Base-by-base conservation (phyloP, 192 early-diverging fungal species). In the Chytriomyces hyalinus region DNA sequence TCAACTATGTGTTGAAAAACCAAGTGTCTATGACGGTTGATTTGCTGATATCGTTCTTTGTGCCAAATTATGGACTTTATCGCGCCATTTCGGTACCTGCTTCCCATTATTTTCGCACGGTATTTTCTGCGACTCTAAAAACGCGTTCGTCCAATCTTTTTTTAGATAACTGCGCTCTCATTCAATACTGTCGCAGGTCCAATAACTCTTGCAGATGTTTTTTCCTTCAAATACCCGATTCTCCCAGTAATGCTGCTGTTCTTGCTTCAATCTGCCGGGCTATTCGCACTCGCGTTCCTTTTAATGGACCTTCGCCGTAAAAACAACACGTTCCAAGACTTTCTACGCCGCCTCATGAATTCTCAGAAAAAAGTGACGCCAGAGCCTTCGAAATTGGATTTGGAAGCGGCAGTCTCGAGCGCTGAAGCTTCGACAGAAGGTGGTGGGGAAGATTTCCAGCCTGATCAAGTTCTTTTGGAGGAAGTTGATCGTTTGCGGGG, bases 281-380 rank as follows among this genome's bases (percentile, higher is more conserved):
- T 22, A 13, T 48, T 28, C 17, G 11, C 46, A 3, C 45, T 68
- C 45, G 46, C 43, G 15, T 15, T n/a, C 28, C 67, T 68, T 10
- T 24, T 68, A 11, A 22, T 68, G 17, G 17, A 68, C 17, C 67
- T 68, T 15, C 67, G 28, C 11, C 43, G 48, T 13, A 10, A 48
- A 13, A 68, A 68, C 48, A 68, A 22, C 67, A 48, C 67, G 13
- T 68, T 68, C 17, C 17, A 22, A 15, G 67, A 68, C 11, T 68
- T 65, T 65, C 13, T 65, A 36, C 13, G 28, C 26, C 63, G 63
- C 28, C 15, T 36, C 36, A 36, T 57, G 53, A 68, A 17, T 15
- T 15, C 11, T 15, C 48, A 10, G 5, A 24, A 48, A 68, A 44
- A 13, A 47, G 26, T 13, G 9, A 48, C 15, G 62, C 62, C 17